phyloP scores from a whole-genome alignment of 345 rosid genomes.

The Gossypioides kirkii region DNA sequence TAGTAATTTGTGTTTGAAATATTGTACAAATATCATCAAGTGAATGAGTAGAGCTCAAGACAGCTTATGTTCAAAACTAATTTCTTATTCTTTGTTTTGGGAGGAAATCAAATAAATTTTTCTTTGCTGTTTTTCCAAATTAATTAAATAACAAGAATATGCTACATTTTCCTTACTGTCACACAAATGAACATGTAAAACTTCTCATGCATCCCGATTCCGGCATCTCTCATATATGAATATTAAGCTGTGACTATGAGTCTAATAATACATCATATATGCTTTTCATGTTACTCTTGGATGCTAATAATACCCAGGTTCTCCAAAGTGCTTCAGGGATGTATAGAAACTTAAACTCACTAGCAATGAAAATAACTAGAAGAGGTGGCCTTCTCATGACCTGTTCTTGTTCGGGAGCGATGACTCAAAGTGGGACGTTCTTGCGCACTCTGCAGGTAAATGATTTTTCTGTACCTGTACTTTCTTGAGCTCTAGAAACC shows the following conservation, averaged over 20 bases:
- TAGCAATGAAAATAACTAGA: constrained; percentile 72
- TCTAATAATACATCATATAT: neutral
- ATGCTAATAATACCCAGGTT: neutral
- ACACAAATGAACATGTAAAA: neutral
- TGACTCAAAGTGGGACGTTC: constrained; percentile 83
- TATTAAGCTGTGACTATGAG: neutral
- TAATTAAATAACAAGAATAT: neutral
- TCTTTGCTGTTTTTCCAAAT: neutral
- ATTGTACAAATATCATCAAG: neutral
- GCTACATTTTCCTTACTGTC: neutral
- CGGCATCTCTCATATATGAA: constrained; percentile 5
- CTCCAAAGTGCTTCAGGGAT: constrained; percentile 25
- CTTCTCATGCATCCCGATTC: neutral
- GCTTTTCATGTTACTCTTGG: neutral
- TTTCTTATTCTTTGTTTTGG: neutral
- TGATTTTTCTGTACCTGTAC: neutral
- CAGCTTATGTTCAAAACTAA: neutral
- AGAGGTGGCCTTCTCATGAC: constrained; percentile 90
- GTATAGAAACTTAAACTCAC: constrained; percentile 73
- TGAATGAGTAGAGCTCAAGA: neutral
- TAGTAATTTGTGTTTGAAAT: neutral
- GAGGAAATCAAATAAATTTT: neutral
- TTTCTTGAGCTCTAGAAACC: neutral
- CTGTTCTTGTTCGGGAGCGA: constrained; percentile 92
- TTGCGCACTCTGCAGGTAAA: constrained; percentile 64